Base-by-base conservation (phyloP, 2,329 filamentous ascomycete genomes). In the Hypoxylon sp. region DNA sequence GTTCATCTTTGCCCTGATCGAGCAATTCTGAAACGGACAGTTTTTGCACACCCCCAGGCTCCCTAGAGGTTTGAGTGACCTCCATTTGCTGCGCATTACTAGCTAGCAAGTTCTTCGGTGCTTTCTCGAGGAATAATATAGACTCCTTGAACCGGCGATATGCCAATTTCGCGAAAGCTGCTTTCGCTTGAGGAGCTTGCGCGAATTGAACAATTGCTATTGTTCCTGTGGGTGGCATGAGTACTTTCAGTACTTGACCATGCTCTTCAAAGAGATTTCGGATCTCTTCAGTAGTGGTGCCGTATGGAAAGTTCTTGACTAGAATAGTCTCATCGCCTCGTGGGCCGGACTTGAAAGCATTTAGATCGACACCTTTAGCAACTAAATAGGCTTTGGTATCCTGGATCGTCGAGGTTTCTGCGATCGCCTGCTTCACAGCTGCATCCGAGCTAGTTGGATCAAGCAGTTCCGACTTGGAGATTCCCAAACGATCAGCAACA, bases 401-500 rank as follows among this genome's bases (percentile, higher is more conserved):
- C 79, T 97, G 93, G 61, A 99, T 98, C 70, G 97, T 87, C 67
- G 95, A 91, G 20, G 94, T 98, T 82, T 99, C 95, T 44, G 94
- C 95, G 77, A 97, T 91, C 8, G 95, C 95, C 82, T 98, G 95
- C 81, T 96, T 97, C 59, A 99, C 91, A 46, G 92, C 94, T 62
- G 94, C 93, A 78, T 97, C 93, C 58, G 94, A 89, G 62, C 92
- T 97, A 3, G 94, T 97, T n/a, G 94, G 95, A 79, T 99, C 94
- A 47, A 99, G 84, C 59, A 99, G 80, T 72, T 97, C 93, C 10
- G 93, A 89, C 81, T 99, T 99, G 57, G 91, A 90, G 59, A 99
- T 87, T 48, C 94, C 94, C 59, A 99, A 84, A 56, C 94, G 90
- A 74, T 90, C 88, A 49, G 95, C 93, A 64, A 97, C 88, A 5